Evolutionary conservation across 2,329 filamentous ascomycete genomes (phyloP).

Genomic region (Grosmannia serpens): DNA sequence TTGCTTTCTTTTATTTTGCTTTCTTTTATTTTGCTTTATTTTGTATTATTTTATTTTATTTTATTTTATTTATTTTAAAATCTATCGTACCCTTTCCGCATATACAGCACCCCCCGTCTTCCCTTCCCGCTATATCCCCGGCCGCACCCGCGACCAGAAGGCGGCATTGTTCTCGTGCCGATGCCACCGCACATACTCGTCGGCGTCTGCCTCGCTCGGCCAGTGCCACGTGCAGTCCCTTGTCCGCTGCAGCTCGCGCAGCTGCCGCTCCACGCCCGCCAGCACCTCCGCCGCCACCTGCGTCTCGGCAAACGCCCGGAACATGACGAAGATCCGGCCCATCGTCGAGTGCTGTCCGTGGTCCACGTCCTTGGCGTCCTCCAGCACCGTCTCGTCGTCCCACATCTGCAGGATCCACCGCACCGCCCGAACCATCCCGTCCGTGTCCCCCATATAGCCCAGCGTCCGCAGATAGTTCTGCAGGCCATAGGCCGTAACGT

Average conservation of each 20-base stretch:
- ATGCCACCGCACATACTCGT: conserved; percentile 19
- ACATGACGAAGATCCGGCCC: conserved; percentile 21
- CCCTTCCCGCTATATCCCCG: not conserved
- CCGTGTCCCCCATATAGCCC: conserved; percentile 46
- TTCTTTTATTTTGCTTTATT: not conserved
- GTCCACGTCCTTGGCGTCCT: conserved; percentile 24
- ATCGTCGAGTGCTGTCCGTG: conserved; percentile 22
- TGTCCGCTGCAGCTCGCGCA: conserved; percentile 16
- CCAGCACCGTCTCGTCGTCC: conserved; percentile 20
- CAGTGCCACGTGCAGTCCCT: conserved; percentile 20
- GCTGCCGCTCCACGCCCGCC: conserved; percentile 17
- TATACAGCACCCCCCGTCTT: not conserved
- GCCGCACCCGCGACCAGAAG: conserved; percentile 12
- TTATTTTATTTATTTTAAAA: not conserved
- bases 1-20: not conserved
- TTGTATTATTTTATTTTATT: no score
- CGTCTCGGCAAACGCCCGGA: conserved; percentile 35
- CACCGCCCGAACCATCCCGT: conserved; percentile 44
- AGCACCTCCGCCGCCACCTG: conserved; percentile 22
- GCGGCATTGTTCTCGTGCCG: conserved; percentile 5
- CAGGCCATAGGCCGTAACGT: conserved; percentile 33
- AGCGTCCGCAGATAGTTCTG: conserved; percentile 54
- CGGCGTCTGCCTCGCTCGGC: conserved; percentile 23
- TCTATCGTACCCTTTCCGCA: not conserved
- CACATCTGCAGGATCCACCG: conserved; percentile 46